A percentile compares a stretch with the other conserved stretches of the same genome.
Conservation (phyloP, 768 basidiomycete genomes). For the Lentinula raphanica region DNA sequence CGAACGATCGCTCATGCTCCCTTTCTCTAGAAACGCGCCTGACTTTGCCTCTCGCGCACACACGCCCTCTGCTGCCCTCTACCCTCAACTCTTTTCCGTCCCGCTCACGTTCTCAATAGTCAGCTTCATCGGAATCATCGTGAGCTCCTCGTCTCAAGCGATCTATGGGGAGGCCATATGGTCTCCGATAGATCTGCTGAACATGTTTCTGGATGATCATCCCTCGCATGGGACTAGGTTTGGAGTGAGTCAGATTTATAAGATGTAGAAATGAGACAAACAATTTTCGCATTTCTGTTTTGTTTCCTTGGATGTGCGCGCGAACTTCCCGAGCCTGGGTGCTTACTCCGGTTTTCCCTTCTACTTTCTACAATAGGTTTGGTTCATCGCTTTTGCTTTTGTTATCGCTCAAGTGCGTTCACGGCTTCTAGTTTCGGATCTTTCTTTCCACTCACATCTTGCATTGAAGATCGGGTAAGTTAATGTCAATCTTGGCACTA, state of each 20-base stretch:
- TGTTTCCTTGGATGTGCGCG: not conserved
- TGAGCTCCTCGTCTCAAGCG: constrained; percentile 69
- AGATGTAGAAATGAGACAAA: not conserved
- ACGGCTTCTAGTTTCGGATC: not conserved
- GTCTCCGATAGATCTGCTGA: constrained; percentile 71
- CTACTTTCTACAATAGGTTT: constrained; percentile 41
- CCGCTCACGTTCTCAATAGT: constrained; percentile 71
- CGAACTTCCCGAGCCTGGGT: too few species aligned
- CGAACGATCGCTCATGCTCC: too few species aligned
- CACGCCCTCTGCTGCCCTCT: constrained; percentile 51
- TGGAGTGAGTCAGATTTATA: constrained; percentile 33
- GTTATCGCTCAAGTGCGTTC: constrained; percentile 62
- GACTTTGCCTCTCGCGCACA: constrained; percentile 66
- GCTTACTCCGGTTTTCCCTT: too few species aligned
- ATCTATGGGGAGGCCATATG: constrained; percentile 78
- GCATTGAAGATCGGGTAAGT: constrained; percentile 3
- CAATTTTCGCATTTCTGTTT: not conserved
- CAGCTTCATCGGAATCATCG: constrained; percentile 77
- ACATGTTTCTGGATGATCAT: constrained; percentile 58
- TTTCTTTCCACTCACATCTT: not conserved
- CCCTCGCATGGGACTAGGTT: constrained; percentile 65
- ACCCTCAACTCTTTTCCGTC: constrained; percentile 65
- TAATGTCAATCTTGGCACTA: not conserved
- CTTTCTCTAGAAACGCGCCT: constrained; percentile 54
- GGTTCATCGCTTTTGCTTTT: constrained; percentile 77